Percentiles rank a stretch among this genome's conserved stretches.
Evolutionary conservation across 2,329 filamentous ascomycete species (phyloP).

Genomic region (Fusarium udum): DNA sequence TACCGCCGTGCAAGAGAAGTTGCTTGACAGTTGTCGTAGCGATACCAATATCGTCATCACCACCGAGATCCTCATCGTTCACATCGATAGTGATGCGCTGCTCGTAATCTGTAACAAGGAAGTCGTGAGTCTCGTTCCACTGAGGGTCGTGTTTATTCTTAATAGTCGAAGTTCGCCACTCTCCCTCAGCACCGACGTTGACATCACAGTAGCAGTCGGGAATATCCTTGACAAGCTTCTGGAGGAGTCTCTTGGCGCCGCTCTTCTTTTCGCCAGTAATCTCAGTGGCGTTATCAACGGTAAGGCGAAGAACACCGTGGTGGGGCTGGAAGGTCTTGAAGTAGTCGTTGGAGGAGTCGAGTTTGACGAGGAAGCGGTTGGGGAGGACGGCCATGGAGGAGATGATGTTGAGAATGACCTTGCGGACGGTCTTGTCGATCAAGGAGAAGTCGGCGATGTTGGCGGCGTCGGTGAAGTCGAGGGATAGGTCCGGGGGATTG

Average conservation of each 20-base stretch:
- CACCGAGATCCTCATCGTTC: slow-evolving; percentile 35
- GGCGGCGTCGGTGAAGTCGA: slow-evolving; percentile 42
- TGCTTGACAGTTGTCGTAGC: slow-evolving; percentile 36
- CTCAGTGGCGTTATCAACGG: slow-evolving; percentile 32
- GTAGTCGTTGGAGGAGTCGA: slow-evolving; percentile 41
- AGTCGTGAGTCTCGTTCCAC: slow-evolving; percentile 43
- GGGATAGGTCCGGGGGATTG: slow-evolving; percentile 31
- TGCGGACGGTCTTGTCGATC: slow-evolving; percentile 38
- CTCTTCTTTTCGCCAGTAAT: slow-evolving; percentile 39
- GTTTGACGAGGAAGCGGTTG: slow-evolving; percentile 42
- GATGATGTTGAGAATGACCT: slow-evolving; percentile 39
- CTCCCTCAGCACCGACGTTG: slow-evolving; percentile 35
- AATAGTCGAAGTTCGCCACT: slow-evolving; percentile 39
- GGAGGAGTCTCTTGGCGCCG: slow-evolving; percentile 32
- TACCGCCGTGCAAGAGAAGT: slow-evolving; percentile 33
- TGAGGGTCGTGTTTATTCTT: slow-evolving; percentile 40
- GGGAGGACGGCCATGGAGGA: slow-evolving; percentile 41
- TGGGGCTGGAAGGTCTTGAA: slow-evolving; percentile 43
- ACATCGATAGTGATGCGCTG: slow-evolving; percentile 38
- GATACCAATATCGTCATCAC: slow-evolving; percentile 40
- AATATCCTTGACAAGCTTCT: slow-evolving; percentile 40
- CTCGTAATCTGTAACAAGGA: slow-evolving; percentile 40
- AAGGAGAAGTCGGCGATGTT: slow-evolving; percentile 39
- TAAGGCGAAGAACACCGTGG: slow-evolving; percentile 39
- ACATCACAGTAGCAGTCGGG: slow-evolving; percentile 40